Evolutionary conservation across 306 rosid genomes (phyloP), one percentile per base, ranked within the genome.

Genomic region (Astragalus membranaceus): DNA sequence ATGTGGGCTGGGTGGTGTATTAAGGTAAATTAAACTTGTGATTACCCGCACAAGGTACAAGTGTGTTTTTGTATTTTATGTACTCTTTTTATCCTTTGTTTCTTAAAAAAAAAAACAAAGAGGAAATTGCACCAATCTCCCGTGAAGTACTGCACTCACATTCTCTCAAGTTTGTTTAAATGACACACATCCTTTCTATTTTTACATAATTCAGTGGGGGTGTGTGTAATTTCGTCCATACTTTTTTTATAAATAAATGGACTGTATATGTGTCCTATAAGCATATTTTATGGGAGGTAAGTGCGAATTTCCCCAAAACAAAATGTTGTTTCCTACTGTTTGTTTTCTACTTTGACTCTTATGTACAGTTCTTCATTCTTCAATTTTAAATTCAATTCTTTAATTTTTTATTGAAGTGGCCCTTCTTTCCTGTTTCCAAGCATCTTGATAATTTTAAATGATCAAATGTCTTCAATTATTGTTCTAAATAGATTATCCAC

Each of bases 1-100:
- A 91, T 91, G 97, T 91, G 97, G 97, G 97, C 97, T 56, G 97
- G 97, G 23, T 91, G 97, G 97, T 91, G 97, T 71, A 66, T 87
- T 14, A 91, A 91, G 97, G 97, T 91, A 86, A 35, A 10, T 49
- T 36, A 14, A 29, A 42, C 46, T 0, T 30, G 15, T n/a, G n/a
- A n/a, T n/a, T n/a, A n/a, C n/a, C n/a, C n/a, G n/a, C n/a, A n/a
- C n/a, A n/a, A n/a, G n/a, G n/a, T n/a, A n/a, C n/a, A n/a, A n/a
- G n/a, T n/a, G n/a, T n/a, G n/a, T n/a, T n/a, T n/a, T n/a, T n/a
- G n/a, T n/a, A n/a, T n/a, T 39, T 6, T 57, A 7, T 57, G 7
- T 57, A n/a, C 43, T 56, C 10, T 17, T 56, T 32, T 9, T 6
- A 14, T 49, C 8, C 7, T 36, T 51, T 36, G 14, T 23, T 35